These are phyloP conservation scores for Pyrenopolyporus hunteri DNA, from an alignment of 495 filamentous ascomycete genomes.

Conservation along the genomic window DNA sequence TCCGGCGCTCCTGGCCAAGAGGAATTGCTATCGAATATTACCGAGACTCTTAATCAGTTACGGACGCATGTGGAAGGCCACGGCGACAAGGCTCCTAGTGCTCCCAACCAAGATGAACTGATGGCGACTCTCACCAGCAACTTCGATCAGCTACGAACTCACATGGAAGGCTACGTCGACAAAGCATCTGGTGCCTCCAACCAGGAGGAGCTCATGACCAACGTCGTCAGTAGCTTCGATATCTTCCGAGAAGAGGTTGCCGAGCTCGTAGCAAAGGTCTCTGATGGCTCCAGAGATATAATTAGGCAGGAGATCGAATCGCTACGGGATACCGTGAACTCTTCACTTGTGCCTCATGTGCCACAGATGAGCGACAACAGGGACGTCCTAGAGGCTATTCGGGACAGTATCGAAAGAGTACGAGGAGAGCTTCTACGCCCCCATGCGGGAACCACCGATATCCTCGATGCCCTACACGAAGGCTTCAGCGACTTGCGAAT, in stretches of 20 bases:
- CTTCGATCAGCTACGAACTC: slow-evolving; percentile 59
- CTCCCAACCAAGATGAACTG: slow-evolving; percentile 75
- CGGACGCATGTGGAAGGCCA: slow-evolving; percentile 72
- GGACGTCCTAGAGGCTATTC: slow-evolving; percentile 71
- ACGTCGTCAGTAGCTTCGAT: slow-evolving; percentile 73
- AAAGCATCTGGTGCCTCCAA: slow-evolving; percentile 68
- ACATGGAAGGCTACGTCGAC: slow-evolving; percentile 82
- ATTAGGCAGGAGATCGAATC: slow-evolving; percentile 80
- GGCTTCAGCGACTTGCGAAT: slow-evolving; percentile 74
- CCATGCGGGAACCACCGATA: slow-evolving; percentile 67
- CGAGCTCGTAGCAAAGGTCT: slow-evolving; percentile 49
- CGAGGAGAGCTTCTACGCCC: slow-evolving; percentile 67
- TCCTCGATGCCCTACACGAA: slow-evolving; percentile 83
- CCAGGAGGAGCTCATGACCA: slow-evolving; percentile 79
- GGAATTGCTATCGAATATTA: slow-evolving; percentile 65
- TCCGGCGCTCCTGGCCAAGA: slow-evolving; percentile 72
- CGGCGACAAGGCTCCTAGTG: slow-evolving; percentile 69
- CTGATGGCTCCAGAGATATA: slow-evolving; percentile 61
- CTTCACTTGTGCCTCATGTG: slow-evolving; percentile 66
- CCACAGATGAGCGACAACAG: slow-evolving; percentile 52
- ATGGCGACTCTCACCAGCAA: slow-evolving; percentile 70
- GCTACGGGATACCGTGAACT: slow-evolving; percentile 75
- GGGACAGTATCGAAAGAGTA: slow-evolving; percentile 71
- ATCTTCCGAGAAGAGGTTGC: slow-evolving; percentile 75
- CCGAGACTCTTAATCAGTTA: slow-evolving; percentile 52